Conservation (phyloP, 2,329 filamentous ascomycete genomes). For the Diaporthe sp. region DNA sequence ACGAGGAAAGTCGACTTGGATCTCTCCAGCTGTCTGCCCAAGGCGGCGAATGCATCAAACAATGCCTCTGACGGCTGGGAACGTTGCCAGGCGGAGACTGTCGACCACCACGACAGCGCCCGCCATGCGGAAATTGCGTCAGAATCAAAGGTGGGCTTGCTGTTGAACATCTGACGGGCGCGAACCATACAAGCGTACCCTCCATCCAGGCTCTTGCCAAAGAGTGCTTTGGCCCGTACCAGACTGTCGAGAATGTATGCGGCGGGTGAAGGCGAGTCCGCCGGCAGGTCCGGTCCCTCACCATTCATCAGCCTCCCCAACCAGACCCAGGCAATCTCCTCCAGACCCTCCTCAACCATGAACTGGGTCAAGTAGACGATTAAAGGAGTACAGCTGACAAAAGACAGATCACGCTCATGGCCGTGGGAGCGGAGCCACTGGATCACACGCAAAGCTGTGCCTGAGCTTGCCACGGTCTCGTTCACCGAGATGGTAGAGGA, state of each 20-base stretch:
- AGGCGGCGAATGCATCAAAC: constrained; percentile 67
- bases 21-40: constrained; percentile 54
- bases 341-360: constrained; percentile 66
- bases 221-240: constrained; percentile 53
- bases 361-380: constrained; percentile 59
- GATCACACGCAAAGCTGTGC: constrained; percentile 63
- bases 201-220: constrained; percentile 60
- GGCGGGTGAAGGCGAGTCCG: constrained; percentile 9
- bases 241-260: constrained; percentile 57
- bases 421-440: constrained; percentile 69
- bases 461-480: constrained; percentile 56
- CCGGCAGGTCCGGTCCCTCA: constrained; percentile 42
- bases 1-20: constrained; percentile 55
- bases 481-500: constrained; percentile 51
- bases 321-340: constrained; percentile 68
- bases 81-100: constrained; percentile 63
- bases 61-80: constrained; percentile 61
- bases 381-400: constrained; percentile 59
- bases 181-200: constrained; percentile 64
- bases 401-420: constrained; percentile 60
- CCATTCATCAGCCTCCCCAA: constrained; percentile 56
- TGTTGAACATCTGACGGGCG: constrained; percentile 59
- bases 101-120: constrained; percentile 65
- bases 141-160: constrained; percentile 52
- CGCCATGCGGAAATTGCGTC: constrained; percentile 61